Percentiles rank a stretch among this genome's conserved stretches.
Conservation (phyloP, 768 basidiomycete genomes). For the Baorangia bicolor region DNA sequence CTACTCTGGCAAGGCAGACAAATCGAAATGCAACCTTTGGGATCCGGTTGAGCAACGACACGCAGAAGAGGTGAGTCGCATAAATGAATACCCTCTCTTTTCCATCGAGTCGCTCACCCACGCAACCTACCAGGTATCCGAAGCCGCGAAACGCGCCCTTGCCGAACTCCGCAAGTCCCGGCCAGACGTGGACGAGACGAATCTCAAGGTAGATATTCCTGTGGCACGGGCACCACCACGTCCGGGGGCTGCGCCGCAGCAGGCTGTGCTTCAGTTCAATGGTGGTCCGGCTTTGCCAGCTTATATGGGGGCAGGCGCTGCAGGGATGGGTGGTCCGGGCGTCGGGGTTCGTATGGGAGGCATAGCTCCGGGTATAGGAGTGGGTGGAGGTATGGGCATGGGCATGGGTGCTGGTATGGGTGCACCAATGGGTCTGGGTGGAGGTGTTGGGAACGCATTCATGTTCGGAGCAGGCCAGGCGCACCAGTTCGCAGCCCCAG, state of each 20-base stretch:
- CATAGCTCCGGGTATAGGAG: not conserved
- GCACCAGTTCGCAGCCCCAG: slow-evolving; percentile 9
- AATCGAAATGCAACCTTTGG: slow-evolving; percentile 64
- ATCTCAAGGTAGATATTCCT: slow-evolving; percentile 66
- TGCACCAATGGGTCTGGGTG: not conserved
- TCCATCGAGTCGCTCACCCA: not conserved
- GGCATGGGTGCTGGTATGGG: not conserved
- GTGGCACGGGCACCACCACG: slow-evolving; percentile 5
- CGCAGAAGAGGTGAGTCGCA: slow-evolving; percentile 53
- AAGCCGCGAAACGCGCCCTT: slow-evolving; percentile 64
- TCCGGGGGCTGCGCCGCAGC: not conserved
- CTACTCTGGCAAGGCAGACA: slow-evolving; percentile 21
- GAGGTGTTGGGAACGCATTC: not conserved
- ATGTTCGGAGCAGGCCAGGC: slow-evolving; percentile 18
- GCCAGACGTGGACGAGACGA: slow-evolving; percentile 61
- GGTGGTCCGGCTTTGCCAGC: not conserved
- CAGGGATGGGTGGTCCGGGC: not conserved
- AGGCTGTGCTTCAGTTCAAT: not conserved
- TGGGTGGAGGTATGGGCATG: not conserved
- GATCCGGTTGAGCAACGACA: slow-evolving; percentile 66
- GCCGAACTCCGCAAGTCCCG: slow-evolving; percentile 57
- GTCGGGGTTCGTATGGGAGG: not conserved
- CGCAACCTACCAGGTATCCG: slow-evolving; percentile 52
- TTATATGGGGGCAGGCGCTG: not conserved
- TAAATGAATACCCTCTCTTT: not conserved